phyloP scores from a whole-genome alignment of 176 grass and related monocot species.

The Cenchrus purpureus region DNA sequence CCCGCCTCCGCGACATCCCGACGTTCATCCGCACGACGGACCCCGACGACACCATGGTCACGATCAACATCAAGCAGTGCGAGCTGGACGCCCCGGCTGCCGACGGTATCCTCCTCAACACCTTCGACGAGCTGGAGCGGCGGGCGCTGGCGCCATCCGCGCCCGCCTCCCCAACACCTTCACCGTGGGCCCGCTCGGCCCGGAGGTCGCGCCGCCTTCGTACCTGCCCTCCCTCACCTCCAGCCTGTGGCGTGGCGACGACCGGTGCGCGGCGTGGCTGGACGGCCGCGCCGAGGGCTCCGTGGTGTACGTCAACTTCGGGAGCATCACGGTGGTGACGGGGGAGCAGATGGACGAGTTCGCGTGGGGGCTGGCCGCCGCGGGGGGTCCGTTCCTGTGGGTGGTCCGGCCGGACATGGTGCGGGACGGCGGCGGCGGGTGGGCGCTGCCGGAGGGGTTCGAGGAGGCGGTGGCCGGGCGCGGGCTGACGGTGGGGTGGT shows the following conservation, averaged over 20 bases:
- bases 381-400: constrained; percentile 68
- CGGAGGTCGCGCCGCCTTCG: constrained; percentile 38
- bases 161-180: constrained; percentile 57
- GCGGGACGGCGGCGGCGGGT: constrained; percentile 25
- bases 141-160: constrained; percentile 42
- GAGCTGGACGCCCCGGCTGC: constrained; percentile 51
- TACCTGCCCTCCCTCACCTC: constrained; percentile 46
- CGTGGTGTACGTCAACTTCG: constrained; percentile 69
- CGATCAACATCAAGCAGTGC: constrained; percentile 48
- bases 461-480: constrained; percentile 40
- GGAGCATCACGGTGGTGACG: constrained; percentile 71
- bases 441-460: constrained; percentile 44
- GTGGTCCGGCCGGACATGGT: constrained; percentile 67
- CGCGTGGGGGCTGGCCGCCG: constrained; percentile 61
- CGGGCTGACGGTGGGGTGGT: constrained; percentile 57
- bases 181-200: constrained; percentile 57
- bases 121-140: constrained; percentile 42
- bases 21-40: constrained; percentile 80
- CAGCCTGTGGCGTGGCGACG: constrained; percentile 70
- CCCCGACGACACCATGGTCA: constrained; percentile 57
- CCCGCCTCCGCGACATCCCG: constrained; percentile 68
- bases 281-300: constrained; percentile 22
- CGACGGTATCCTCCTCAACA: constrained; percentile 53
- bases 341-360: constrained; percentile 59
- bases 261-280: constrained; percentile 61